A percentile compares a stretch with the other conserved stretches of the same genome.
phyloP scores from a whole-genome alignment of 108 stramenopile species.

The Fragilariopsis cylindrus region DNA sequence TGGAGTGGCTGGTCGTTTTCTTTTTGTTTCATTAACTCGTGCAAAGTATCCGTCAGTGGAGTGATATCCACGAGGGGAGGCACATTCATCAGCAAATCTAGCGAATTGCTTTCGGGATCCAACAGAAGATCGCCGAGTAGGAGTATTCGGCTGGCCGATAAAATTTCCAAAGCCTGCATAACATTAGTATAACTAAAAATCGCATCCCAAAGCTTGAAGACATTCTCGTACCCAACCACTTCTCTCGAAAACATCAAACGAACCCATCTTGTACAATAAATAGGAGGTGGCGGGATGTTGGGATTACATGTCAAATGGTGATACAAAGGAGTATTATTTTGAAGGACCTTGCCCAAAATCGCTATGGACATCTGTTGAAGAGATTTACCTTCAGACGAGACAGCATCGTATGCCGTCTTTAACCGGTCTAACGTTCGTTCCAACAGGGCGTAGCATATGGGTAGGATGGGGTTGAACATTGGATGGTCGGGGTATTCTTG shows the following conservation, averaged over 20 bases:
- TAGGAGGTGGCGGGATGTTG: slow-evolving; percentile 41
- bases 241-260: slow-evolving; percentile 81
- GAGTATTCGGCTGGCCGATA: slow-evolving; percentile 68
- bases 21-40: slow-evolving; percentile 45
- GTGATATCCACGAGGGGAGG: slow-evolving; percentile 54
- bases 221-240: slow-evolving; percentile 44
- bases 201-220: slow-evolving; percentile 50
- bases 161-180: slow-evolving; percentile 65
- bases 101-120: slow-evolving; percentile 44
- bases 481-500: slow-evolving; percentile 23
- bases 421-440: slow-evolving; percentile 58
- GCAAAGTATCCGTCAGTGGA: slow-evolving; percentile 41
- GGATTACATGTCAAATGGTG: slow-evolving; percentile 40
- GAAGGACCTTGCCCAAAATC: slow-evolving; percentile 57
- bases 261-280: slow-evolving; percentile 77
- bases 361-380: slow-evolving; percentile 52
- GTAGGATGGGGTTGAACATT: slow-evolving; percentile 44
- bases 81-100: slow-evolving; percentile 70
- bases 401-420: slow-evolving; percentile 65
- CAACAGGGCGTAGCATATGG: slow-evolving; percentile 50
- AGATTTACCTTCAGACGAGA: slow-evolving; percentile 30
- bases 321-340: slow-evolving; percentile 53
- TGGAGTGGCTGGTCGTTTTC: slow-evolving; percentile 21
- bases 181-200: slow-evolving; percentile 48
- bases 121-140: slow-evolving; percentile 49